These are phyloP conservation scores for Lentinula sp. DNA, from an alignment of 768 basidiomycete species.

Conservation along the genomic window DNA sequence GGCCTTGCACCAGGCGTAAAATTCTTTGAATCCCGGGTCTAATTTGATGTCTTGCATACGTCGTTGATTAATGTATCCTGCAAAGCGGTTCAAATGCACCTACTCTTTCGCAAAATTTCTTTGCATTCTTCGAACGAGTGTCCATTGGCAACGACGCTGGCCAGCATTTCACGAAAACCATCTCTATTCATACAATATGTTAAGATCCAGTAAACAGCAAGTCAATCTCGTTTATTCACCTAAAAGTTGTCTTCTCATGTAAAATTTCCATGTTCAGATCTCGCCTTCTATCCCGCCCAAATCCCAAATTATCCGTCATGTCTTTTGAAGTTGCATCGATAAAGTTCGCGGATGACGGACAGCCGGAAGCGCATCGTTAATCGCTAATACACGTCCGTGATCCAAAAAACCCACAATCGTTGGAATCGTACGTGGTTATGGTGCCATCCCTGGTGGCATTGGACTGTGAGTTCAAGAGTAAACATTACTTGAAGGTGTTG, in stretches of 20 bases:
- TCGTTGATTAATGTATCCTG: neutral
- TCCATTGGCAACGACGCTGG: conserved; percentile 68
- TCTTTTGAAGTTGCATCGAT: conserved; percentile 32
- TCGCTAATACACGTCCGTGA: neutral
- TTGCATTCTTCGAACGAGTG: conserved; percentile 86
- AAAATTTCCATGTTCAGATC: conserved; percentile 71
- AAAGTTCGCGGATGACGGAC: neutral
- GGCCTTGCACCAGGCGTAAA: conserved; percentile 78
- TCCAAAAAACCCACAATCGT: conserved; percentile 62
- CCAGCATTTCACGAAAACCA: conserved; percentile 81
- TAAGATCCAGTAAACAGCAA: conserved; percentile 12
- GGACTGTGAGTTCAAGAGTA: neutral
- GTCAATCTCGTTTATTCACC: conserved; percentile 29
- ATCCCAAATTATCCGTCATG: conserved; percentile 88
- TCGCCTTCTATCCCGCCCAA: conserved; percentile 68
- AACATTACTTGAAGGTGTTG: neutral
- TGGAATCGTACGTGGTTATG: conserved; percentile 89
- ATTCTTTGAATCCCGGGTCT: conserved; percentile 85
- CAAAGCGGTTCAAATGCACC: conserved; percentile 15
- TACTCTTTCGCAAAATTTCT: conserved; percentile 66
- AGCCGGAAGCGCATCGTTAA: neutral
- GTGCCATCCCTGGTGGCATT: conserved; percentile 71
- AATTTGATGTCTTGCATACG: conserved; percentile 64
- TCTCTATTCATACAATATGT: conserved; percentile 47
- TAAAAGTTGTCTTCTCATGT: conserved; percentile 61